phyloP scores from a whole-genome alignment of 176 grass and related monocot genomes.

The Thinopyrum elongatum region DNA sequence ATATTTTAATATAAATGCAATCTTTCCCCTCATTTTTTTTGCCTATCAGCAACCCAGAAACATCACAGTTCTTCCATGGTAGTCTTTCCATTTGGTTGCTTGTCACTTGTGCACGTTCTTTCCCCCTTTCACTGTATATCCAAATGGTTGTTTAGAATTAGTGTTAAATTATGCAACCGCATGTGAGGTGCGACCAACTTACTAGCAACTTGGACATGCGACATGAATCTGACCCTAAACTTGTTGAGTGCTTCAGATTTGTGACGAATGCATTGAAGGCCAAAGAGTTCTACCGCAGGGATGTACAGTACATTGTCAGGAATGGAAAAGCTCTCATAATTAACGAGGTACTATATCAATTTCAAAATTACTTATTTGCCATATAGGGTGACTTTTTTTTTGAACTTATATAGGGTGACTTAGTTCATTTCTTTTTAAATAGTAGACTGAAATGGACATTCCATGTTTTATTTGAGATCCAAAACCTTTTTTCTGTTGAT shows the following conservation, averaged over 20 bases:
- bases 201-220: neutral
- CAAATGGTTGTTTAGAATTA: conserved; percentile 10
- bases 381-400: neutral
- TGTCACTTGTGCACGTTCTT: neutral
- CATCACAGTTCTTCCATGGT: neutral
- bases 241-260: conserved; percentile 62
- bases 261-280: conserved; percentile 92
- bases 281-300: conserved; percentile 85
- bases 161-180: neutral
- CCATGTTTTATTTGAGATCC: neutral
- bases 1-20: no score
- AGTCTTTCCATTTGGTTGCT: conserved; percentile 11
- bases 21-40: no score
- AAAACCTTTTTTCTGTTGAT: conserved; percentile 12
- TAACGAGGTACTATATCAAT: conserved; percentile 66
- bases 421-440: neutral
- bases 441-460: neutral
- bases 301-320: conserved; percentile 94
- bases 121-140: neutral
- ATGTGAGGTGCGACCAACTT: conserved; percentile 9
- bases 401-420: neutral
- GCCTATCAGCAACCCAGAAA: neutral
- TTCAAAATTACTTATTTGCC: neutral
- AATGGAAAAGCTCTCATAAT: conserved; percentile 93
- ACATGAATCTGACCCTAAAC: neutral